phyloP scores from a whole-genome alignment of 108 stramenopile species.

The Nitzschia sp. region DNA sequence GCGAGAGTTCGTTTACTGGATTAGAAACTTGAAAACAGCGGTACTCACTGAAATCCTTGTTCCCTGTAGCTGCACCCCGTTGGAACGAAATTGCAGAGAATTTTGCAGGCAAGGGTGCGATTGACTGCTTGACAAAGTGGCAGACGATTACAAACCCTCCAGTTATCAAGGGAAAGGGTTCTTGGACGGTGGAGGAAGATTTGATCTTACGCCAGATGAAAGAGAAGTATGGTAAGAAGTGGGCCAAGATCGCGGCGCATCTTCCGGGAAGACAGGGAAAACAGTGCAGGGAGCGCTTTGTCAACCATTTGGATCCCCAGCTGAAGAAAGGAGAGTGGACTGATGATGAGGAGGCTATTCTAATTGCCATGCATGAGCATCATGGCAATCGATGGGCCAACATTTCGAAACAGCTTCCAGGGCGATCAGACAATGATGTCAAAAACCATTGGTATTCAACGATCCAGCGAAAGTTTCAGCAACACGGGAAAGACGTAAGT shows the following conservation, averaged over 20 bases:
- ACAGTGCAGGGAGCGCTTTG: conserved; percentile 98
- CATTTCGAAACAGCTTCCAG: conserved; percentile 93
- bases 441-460: conserved; percentile 97
- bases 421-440: conserved; percentile 95
- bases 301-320: conserved; percentile 93
- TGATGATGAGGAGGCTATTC: conserved; percentile 90
- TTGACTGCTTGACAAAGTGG: conserved; percentile 83
- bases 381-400: conserved; percentile 89
- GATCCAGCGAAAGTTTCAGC: conserved; percentile 79
- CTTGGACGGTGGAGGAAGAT: conserved; percentile 85
- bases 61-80: conserved; percentile 51
- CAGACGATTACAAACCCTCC: conserved; percentile 66
- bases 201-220: conserved; percentile 56
- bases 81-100: conserved; percentile 78
- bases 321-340: conserved; percentile 96
- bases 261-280: conserved; percentile 98
- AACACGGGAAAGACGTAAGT: conserved; percentile 81
- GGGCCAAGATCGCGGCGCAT: conserved; percentile 90
- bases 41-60: neutral
- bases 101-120: conserved; percentile 65
- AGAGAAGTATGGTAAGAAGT: conserved; percentile 85
- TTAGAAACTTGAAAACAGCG: neutral
- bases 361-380: conserved; percentile 84
- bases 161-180: conserved; percentile 83
- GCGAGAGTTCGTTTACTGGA: neutral